Evolutionary conservation across 345 rosid genomes (phyloP), one percentile per base, ranked within the genome.

Genomic region (Populus davidiana): DNA sequence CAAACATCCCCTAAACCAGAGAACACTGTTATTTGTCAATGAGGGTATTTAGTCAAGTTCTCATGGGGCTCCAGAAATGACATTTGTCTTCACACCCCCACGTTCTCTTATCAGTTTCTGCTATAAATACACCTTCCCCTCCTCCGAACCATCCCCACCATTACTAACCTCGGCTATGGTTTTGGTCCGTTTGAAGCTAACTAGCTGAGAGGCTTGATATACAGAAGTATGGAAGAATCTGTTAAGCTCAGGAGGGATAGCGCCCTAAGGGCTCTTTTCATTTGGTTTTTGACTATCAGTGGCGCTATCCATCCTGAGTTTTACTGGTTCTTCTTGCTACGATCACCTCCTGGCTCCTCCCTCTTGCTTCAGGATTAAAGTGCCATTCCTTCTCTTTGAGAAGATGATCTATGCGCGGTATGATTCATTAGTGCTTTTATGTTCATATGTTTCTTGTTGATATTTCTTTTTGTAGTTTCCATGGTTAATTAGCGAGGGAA

Each of bases 181-280:
- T 21, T 8, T 12, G n/a, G 38, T 56, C 27, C 33, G 18, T 5
- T 0, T 0, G 49, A 35, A n/a, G 62, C 39, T 5, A 7, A 21
- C 41, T 33, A 6, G 12, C 54, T n/a, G 0, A 5, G 41, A 3
- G 2, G 1, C 6, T n/a, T 29, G 31, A 44, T 35, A 29, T 5
- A 43, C 12, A 23, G 3, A 44, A 82, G 91, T 85, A 83, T 70
- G 69, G 90, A 85, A 87, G 89, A 84, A 84, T 90, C 93, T 78
- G 85, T 88, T 70, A 88, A 90, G 93, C 93, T 90, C 93, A 90
- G 93, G 93, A 90, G 93, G 93, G 93, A 90, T 90, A 90, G 93
- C 93, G 90, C 93, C 92, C 83, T 81, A 35, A 54, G 68, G n/a
- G 12, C 29, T 63, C 43, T 62, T 31, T 2, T 21, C 67, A 14